Evolutionary conservation across 2,329 filamentous ascomycete species (phyloP), one percentile per base, ranked within the genome.

Genomic region (Dactylellina haptotyla): DNA sequence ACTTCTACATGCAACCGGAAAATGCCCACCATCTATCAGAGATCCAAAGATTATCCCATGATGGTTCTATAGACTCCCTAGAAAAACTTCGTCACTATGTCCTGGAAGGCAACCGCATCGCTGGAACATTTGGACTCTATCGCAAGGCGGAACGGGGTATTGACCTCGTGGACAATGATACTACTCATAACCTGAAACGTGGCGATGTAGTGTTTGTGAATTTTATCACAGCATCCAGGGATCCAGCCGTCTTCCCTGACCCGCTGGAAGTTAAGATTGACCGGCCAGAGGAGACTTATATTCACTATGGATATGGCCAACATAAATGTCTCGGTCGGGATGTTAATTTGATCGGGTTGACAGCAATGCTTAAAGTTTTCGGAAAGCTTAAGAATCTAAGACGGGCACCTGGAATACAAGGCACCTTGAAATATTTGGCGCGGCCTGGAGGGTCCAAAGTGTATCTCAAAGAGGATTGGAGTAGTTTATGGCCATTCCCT

Each of bases 21-120:
- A 86, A 87, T 76, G 80, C 83, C 62, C 76, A 82, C 10, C 83
- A 92, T 77, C 80, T 90, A 0, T 82, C 85, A 0, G 86, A 88
- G 45, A 84, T 93, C 62, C 84, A 89, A 76, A 82, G 82, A 16
- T 82, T 90, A 14, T 87, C 91, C 26, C 81, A 84, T 32, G 79
- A 84, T 39, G 83, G 87, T 3, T 82, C 84, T 0, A 82, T 82
- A 0, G 86, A 88, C 75, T 85, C 84, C 0, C 89, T 92, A 75
- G 84, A 87, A 0, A 81, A 86, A 32, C 83, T 94, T 1, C 83
- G 90, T 0, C 88, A 87, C 39, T 93, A 91, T 78, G 87, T 86
- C 45, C 84, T 90, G 83, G 92, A 92, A 80, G 90, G 88, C 14
- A 85, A 90, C 63, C 88, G 90, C 39, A 83, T 93, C 59, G 87